These are phyloP conservation scores for Guadua angustifolia DNA, from an alignment of 176 grass and related monocot species.

Conservation along the genomic window DNA sequence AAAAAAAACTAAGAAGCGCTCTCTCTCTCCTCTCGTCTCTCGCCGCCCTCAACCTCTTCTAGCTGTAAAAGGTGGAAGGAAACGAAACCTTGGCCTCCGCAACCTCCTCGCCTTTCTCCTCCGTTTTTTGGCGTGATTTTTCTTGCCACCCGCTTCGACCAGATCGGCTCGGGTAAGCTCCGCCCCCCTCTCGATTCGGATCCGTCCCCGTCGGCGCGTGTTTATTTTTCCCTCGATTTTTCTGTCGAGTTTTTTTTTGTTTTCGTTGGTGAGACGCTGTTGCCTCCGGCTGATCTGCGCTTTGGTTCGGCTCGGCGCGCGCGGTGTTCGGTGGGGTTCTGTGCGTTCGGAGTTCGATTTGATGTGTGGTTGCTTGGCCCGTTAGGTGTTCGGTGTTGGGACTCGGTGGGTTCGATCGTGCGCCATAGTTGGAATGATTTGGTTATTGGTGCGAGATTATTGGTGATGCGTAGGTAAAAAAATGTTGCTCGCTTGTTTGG, in stretches of 20 bases:
- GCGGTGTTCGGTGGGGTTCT: background rate
- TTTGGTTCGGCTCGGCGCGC: background rate
- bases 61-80: conserved; percentile 40
- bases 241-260: background rate
- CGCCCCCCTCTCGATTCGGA: conserved; percentile 36
- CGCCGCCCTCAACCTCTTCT: conserved; percentile 42
- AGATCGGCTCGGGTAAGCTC: conserved; percentile 47
- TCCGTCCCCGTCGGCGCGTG: background rate
- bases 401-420: background rate
- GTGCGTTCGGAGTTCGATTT: background rate
- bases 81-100: conserved; percentile 21
- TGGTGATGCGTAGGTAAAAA: background rate
- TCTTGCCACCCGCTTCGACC: background rate
- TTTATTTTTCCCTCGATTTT: background rate
- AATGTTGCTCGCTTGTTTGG: background rate
- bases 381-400: background rate
- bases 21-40: conserved; percentile 18
- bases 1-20: background rate
- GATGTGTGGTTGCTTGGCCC: background rate
- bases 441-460: background rate
- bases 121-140: background rate
- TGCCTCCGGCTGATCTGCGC: conserved; percentile 43
- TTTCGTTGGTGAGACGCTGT: background rate
- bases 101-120: background rate
- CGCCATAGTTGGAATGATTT: background rate